Percentiles rank a stretch among this genome's conserved stretches.
phyloP scores from a whole-genome alignment of 768 basidiomycete species.

The Floccularia luteovirens region DNA sequence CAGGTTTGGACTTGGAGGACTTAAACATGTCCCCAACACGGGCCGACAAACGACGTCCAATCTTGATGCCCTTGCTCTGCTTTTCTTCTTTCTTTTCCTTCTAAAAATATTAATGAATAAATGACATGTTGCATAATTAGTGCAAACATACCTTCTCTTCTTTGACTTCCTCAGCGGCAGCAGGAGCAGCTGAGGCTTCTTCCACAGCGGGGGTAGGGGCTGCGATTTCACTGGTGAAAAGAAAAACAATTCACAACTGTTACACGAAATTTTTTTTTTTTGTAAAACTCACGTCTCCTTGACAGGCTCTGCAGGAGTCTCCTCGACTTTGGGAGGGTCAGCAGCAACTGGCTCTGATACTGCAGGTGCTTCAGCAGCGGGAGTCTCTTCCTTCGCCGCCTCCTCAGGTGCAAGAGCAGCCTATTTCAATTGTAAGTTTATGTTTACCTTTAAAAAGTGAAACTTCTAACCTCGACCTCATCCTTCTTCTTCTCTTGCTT shows the following conservation, averaged over 20 bases:
- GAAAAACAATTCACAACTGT: not conserved
- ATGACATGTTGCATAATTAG: not conserved
- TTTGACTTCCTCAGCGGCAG: constrained; percentile 42
- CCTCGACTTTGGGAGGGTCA: constrained; percentile 32
- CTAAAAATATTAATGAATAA: constrained; percentile 13
- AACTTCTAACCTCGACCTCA: constrained; percentile 43
- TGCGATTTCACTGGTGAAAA: constrained; percentile 4
- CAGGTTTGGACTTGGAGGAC: constrained; percentile 56
- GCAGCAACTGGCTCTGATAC: constrained; percentile 17
- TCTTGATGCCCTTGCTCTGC: constrained; percentile 47
- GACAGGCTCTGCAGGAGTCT: constrained; percentile 45
- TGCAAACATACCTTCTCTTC: constrained; percentile 48
- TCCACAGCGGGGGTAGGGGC: constrained; percentile 27
- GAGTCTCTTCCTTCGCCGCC: constrained; percentile 37
- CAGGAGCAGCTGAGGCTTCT: constrained; percentile 35
- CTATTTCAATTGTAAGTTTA: constrained; percentile 9
- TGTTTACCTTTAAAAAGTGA: not conserved
- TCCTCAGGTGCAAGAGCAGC: constrained; percentile 34
- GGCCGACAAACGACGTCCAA: constrained; percentile 77
- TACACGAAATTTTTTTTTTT: too few relatives aligned
- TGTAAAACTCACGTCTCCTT: constrained; percentile 69
- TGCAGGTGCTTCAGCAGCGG: constrained; percentile 31
- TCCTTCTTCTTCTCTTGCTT: constrained; percentile 84
- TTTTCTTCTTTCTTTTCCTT: constrained; percentile 40
- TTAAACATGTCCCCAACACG: constrained; percentile 84